Percentiles rank a stretch among this genome's conserved stretches.
phyloP scores from a whole-genome alignment of 805 yeast genomes.

The Kazachstania viticola region DNA sequence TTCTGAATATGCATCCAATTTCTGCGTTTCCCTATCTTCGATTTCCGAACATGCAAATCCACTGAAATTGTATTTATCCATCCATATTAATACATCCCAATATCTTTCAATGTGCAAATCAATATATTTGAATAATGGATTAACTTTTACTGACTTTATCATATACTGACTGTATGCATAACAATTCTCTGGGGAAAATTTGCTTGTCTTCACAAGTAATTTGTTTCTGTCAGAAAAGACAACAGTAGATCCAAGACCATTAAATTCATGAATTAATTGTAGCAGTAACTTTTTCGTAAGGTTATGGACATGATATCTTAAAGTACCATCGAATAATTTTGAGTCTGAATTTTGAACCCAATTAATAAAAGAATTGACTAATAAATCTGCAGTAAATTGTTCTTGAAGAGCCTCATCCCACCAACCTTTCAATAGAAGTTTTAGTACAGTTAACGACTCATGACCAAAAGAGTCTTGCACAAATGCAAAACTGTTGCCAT shows the following conservation, averaged over 20 bases:
- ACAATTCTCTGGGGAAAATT: constrained; percentile 71
- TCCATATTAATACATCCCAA: constrained; percentile 94
- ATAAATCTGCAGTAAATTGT: constrained; percentile 63
- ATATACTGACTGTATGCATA: constrained; percentile 84
- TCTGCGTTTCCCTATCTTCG: constrained; percentile 29
- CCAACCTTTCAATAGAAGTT: constrained; percentile 74
- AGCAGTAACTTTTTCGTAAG: constrained; percentile 70
- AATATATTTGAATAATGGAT: constrained; percentile 71
- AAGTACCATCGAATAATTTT: constrained; percentile 58
- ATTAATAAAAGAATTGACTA: constrained; percentile 67
- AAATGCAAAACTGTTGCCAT: constrained; percentile 28
- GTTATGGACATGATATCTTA: constrained; percentile 82
- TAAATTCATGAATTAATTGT: constrained; percentile 69
- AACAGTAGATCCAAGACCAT: constrained; percentile 64
- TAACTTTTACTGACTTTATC: constrained; percentile 63
- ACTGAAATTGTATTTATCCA: constrained; percentile 82
- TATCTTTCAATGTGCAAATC: constrained; percentile 64
- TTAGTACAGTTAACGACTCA: constrained; percentile 57
- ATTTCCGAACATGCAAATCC: constrained; percentile 45
- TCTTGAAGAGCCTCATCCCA: constrained; percentile 80
- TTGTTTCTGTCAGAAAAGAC: constrained; percentile 73
- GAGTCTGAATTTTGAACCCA: constrained; percentile 82
- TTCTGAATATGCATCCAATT: constrained; percentile 34
- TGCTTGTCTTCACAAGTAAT: constrained; percentile 60
- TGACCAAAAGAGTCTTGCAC: constrained; percentile 78